Evolutionary conservation across 768 basidiomycete species (phyloP).

Genomic region (Hygrocybe punicea): DNA sequence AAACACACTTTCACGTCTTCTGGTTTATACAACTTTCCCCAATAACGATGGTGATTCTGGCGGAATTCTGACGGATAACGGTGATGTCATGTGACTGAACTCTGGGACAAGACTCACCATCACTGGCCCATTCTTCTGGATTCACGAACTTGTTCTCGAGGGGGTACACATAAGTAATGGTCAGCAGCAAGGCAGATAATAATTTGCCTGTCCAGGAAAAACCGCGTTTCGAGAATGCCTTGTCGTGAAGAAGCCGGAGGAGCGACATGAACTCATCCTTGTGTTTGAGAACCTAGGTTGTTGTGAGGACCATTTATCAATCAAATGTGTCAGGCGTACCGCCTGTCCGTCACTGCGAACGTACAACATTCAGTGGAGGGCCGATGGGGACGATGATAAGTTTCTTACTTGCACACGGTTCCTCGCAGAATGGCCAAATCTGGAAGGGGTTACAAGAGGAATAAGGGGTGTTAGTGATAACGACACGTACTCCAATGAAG

Average conservation of each 20-base stretch:
- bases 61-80: conserved; percentile 52
- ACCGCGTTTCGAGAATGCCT: conserved; percentile 75
- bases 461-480: conserved; percentile 3
- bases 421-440: conserved; percentile 75
- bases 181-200: conserved; percentile 65
- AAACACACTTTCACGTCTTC: conserved; percentile 62
- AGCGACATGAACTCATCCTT: conserved; percentile 58
- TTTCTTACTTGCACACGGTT: conserved; percentile 71
- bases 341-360: conserved; percentile 53
- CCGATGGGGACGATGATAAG: neutral
- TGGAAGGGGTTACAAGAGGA: conserved; percentile 22
- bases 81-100: neutral
- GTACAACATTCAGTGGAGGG: neutral
- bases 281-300: conserved; percentile 58
- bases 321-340: conserved; percentile 36
- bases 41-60: conserved; percentile 63
- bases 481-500: conserved; percentile 74
- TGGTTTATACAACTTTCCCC: conserved; percentile 75
- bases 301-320: conserved; percentile 6
- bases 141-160: conserved; percentile 81
- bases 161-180: conserved; percentile 78
- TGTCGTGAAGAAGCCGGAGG: conserved; percentile 61
- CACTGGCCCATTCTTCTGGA: conserved; percentile 66
- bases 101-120: conserved; percentile 44
- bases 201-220: conserved; percentile 80